Base-by-base conservation (phyloP, 176 grass and related monocot species). In the Juncus inflexus region DNA sequence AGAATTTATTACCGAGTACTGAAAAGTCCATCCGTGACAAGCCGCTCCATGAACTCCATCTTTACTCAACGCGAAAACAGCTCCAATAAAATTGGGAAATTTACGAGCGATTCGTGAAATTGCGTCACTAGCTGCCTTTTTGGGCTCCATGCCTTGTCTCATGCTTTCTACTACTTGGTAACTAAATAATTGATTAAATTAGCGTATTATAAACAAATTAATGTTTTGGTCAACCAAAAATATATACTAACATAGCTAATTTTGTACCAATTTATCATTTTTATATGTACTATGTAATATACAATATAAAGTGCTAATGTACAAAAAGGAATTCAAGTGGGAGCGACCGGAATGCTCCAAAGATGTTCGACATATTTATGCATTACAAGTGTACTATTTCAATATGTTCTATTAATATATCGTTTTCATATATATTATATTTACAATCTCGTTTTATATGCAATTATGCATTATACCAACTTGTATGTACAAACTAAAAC, bases 131-230 rank as follows among this genome's bases (percentile, higher is more conserved):
- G 87, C 87, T 65, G 92, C 85, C 13, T 83, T 72, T 36, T 2
- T 43, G 64, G 92, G 87, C 7, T 79, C 67, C 87, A 97, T 89
- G 40, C 92, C 92, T 72, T 2, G 82, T 9, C 92, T 65, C 92
- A 97, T 97, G 82, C 87, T 97, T 77, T 97, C 87, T 4, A 97
- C 77, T 3, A 97, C 85, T 76, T 97, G 92, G 58, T 97, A 97
- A 37, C 92, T 97, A 71, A 55, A 52, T 45, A 15, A 60, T 67
- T 75, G 2, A 60, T 61, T 9, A 28, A 42, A 19, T 36, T 11
- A 80, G 52, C 38, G 61, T 54, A 6, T 47, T 47, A 47, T 47
- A 47, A 6, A 5, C 43, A 47, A 6, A 9, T 28, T 47, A 47
- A 47, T 47, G 9, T 5, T 6, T 47, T 47, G 43, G 9, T 45